These are phyloP conservation scores for Cyathus striatus DNA, from an alignment of 768 basidiomycete genomes.

Conservation along the genomic window DNA sequence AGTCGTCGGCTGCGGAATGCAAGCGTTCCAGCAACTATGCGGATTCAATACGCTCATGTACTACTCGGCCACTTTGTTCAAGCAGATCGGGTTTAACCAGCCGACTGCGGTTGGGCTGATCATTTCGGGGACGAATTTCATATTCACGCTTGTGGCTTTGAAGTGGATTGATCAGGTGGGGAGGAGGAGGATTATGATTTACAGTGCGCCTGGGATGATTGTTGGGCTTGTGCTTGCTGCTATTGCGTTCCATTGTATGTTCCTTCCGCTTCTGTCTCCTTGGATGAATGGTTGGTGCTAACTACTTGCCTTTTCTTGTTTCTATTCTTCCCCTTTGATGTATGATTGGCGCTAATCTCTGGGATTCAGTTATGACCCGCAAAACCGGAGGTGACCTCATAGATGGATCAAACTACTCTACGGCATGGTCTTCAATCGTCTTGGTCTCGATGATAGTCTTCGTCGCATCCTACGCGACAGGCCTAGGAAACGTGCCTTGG, in stretches of 20 bases:
- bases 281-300: not conserved
- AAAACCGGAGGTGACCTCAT: constrained; percentile 58
- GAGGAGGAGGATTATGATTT: constrained; percentile 64
- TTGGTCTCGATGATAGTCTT: constrained; percentile 81
- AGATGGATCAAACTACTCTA: constrained; percentile 53
- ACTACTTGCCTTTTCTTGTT: constrained; percentile 28
- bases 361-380: constrained; percentile 41
- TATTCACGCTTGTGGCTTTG: constrained; percentile 73
- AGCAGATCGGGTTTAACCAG: constrained; percentile 76
- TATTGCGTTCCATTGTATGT: constrained; percentile 63
- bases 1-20: constrained; percentile 78
- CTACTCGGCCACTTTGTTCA: constrained; percentile 75
- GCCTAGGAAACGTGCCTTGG: constrained; percentile 81
- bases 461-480: constrained; percentile 77
- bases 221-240: constrained; percentile 58
- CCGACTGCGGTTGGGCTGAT: constrained; percentile 79
- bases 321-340: not conserved
- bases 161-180: constrained; percentile 72
- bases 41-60: constrained; percentile 82
- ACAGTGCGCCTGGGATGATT: constrained; percentile 70
- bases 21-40: constrained; percentile 79
- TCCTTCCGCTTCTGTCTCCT: not conserved
- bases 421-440: constrained; percentile 61
- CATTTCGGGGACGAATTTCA: constrained; percentile 72
- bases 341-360: not conserved